phyloP scores from a whole-genome alignment of 2,329 filamentous ascomycete genomes.

The Cadophora luteo-olivacea region DNA sequence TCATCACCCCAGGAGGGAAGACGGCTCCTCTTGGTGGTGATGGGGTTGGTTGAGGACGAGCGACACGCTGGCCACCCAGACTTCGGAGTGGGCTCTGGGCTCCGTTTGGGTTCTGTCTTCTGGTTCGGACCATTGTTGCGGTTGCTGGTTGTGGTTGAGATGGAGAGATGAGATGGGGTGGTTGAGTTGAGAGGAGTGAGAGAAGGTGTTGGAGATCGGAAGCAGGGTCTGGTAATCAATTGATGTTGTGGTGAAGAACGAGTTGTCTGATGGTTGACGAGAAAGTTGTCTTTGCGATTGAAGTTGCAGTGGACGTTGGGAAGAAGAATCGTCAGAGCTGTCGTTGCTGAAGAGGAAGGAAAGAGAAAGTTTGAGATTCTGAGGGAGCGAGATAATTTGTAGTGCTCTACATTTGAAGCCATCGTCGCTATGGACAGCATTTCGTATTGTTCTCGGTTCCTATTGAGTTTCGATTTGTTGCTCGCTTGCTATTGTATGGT shows the following conservation, averaged over 20 bases:
- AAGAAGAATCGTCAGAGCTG: neutral
- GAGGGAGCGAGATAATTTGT: neutral
- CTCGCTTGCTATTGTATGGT: conserved; percentile 11
- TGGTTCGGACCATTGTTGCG: conserved; percentile 11
- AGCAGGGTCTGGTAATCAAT: neutral
- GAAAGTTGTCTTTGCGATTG: neutral
- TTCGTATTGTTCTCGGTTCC: neutral
- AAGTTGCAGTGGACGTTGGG: neutral
- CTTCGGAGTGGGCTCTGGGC: neutral
- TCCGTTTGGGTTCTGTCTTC: neutral
- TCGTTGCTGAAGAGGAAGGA: conserved; percentile 1
- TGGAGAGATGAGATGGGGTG: neutral
- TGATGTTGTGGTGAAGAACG: neutral
- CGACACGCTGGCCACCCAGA: neutral
- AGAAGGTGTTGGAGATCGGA: neutral
- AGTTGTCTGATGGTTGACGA: neutral
- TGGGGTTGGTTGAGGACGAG: neutral
- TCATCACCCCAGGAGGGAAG: neutral
- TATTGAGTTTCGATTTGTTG: neutral
- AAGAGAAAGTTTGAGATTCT: neutral
- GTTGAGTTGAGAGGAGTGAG: neutral
- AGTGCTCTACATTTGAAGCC: neutral
- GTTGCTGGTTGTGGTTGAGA: neutral
- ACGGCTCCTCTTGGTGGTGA: neutral
- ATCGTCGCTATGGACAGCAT: neutral